Evolutionary conservation across 2,329 filamentous ascomycete species (phyloP).

Genomic region (Cryphonectria japonica): DNA sequence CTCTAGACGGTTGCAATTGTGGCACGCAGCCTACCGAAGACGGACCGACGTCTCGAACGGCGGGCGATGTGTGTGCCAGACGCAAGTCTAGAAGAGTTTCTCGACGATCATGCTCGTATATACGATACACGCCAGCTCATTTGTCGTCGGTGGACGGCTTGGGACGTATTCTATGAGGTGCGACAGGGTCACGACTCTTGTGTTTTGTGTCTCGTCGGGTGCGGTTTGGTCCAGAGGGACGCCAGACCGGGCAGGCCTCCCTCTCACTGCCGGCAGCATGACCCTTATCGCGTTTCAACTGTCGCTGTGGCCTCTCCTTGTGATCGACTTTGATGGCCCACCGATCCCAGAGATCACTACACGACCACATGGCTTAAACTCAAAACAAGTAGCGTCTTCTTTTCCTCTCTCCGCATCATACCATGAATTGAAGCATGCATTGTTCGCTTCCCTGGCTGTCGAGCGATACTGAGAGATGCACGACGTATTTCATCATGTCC

Average conservation of each 20-base stretch:
- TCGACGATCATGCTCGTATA: slow-evolving; percentile 4
- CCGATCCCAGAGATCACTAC: background rate
- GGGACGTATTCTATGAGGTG: background rate
- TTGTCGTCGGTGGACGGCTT: background rate
- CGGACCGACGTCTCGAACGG: background rate
- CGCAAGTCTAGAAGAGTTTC: background rate
- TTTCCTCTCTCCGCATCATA: background rate
- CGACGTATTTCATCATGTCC: background rate
- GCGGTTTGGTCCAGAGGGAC: background rate
- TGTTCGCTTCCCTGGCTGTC: background rate
- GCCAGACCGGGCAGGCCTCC: background rate
- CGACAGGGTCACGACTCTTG: background rate
- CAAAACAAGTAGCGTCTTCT: background rate
- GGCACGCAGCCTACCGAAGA: background rate
- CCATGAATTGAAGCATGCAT: background rate
- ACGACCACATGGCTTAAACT: background rate
- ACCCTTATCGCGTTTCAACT: background rate
- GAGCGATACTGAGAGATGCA: background rate
- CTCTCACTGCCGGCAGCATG: background rate
- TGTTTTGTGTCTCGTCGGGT: background rate
- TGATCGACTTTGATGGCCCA: background rate
- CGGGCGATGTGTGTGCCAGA: background rate
- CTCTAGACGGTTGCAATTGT: background rate
- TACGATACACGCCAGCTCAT: background rate
- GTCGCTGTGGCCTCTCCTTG: background rate